phyloP scores from a whole-genome alignment of 805 yeast species.

The Pichia membranifaciens region DNA sequence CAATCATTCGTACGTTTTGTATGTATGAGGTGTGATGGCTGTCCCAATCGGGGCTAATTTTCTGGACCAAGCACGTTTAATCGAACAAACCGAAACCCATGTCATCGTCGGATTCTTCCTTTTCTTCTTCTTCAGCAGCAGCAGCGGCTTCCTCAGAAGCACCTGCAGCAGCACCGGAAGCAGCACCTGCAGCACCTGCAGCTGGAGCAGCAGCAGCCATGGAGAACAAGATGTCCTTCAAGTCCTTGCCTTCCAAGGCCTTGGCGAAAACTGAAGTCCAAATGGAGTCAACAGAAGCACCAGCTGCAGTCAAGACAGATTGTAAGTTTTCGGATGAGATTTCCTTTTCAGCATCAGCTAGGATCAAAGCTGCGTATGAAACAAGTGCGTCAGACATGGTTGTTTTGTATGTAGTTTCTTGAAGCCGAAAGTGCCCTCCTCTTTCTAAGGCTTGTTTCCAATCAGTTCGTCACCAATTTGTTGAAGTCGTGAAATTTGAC shows the following conservation, averaged over 20 bases:
- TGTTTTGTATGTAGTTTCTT: not conserved
- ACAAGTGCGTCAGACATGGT: constrained; percentile 88
- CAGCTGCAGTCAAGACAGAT: constrained; percentile 75
- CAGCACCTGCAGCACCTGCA: constrained; percentile 61
- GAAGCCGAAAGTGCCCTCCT: too few relatives aligned
- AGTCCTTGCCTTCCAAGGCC: constrained; percentile 79
- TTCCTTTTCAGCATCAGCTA: constrained; percentile 96
- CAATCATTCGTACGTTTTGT: too few relatives aligned
- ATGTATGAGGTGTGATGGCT: too few relatives aligned
- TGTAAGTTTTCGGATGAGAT: constrained; percentile 74
- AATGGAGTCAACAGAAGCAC: constrained; percentile 72
- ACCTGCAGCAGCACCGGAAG: constrained; percentile 53
- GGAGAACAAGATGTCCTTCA: constrained; percentile 59
- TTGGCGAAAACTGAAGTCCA: constrained; percentile 88
- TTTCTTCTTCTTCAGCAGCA: constrained; percentile 49
- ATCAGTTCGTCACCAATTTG: too few relatives aligned
- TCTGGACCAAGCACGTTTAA: constrained; percentile 37
- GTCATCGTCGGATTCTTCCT: constrained; percentile 65
- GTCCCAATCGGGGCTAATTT: too few relatives aligned
- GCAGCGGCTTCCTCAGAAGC: constrained; percentile 62
- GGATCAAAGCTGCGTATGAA: constrained; percentile 96
- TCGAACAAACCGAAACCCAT: constrained; percentile 96
- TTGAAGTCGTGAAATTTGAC: not conserved
- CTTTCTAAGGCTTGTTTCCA: too few relatives aligned
- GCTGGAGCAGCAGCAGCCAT: constrained; percentile 72